Evolutionary conservation across 2,329 filamentous ascomycete species (phyloP), one percentile per base, ranked within the genome.

Genomic region (Aspergillus sp.): DNA sequence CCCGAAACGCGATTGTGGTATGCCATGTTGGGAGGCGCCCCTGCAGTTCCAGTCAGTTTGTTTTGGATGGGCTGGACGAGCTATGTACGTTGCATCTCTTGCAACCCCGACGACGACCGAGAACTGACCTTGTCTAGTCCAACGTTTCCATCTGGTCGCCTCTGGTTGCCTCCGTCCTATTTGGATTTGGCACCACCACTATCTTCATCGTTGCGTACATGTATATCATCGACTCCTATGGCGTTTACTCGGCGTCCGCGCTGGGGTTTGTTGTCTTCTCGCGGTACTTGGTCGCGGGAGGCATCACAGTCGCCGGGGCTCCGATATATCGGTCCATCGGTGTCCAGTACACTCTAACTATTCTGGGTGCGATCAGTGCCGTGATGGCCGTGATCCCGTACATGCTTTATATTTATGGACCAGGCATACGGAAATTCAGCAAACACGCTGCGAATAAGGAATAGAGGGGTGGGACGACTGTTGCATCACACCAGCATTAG

Each of bases 51-150:
- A 0, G 69, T 82, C 20, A 71, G 70, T 3, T 66, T 84, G 7
- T 83, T 85, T 60, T 84, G 81, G 80, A 79, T 85, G 67, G 82
- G 73, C 0, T 84, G 81, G 82, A 82, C 78, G 0, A 58, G 59
- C 47, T 59, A 54, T 30, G 63, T 64, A 52, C 47, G 59, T 51
- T 5, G 11, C 5, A 22, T 22, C 54, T 67, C 73, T 19, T 32
- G 43, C 3, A 32, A 4, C 22, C 32, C 14, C 38, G 14, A 38
- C 26, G 10, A 38, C 35, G 16, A 17, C 3, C 8, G 16, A 38
- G 6, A n/a, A 38, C 35, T 38, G 35, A 38, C 14, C 35, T 38
- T 9, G 16, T 38, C 7, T 16, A 50, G 64, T 0, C 64, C 36
- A 9, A 16, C 4, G 76, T 81, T 19, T 75, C 73, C 2, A 74